Percentiles rank a stretch among this genome's conserved stretches.
phyloP scores from a whole-genome alignment of 805 yeast genomes.

The Ogataea angusta region DNA sequence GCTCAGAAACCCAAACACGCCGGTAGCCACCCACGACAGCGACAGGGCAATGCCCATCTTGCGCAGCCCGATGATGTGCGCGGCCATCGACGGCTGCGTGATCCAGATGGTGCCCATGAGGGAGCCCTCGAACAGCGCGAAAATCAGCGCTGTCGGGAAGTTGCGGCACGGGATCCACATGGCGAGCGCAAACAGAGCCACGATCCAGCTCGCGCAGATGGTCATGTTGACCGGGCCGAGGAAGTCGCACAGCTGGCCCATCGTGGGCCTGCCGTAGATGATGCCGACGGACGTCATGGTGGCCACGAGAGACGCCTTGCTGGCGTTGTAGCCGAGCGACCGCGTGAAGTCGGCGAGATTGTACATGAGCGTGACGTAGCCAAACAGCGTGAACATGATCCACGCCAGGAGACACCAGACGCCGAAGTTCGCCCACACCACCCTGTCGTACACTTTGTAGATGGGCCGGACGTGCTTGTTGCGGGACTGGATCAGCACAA shows the following conservation, averaged over 20 bases:
- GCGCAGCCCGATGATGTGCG: conserved; percentile 52
- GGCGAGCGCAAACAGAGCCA: conserved; percentile 41
- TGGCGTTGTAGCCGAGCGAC: conserved; percentile 52
- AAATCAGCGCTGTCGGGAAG: conserved; percentile 50
- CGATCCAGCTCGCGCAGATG: conserved; percentile 36
- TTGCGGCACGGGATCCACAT: conserved; percentile 60
- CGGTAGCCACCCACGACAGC: conserved; percentile 46
- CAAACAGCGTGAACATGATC: conserved; percentile 51
- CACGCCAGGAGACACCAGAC: conserved; percentile 32
- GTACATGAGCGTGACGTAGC: conserved; percentile 58
- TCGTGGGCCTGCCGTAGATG: conserved; percentile 51
- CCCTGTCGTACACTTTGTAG: conserved; percentile 39
- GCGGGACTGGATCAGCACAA: conserved; percentile 38
- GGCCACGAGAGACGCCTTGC: conserved; percentile 55
- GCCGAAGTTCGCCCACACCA: conserved; percentile 38
- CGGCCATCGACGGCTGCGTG: conserved; percentile 47
- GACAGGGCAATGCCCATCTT: conserved; percentile 51
- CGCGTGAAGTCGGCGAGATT: conserved; percentile 58
- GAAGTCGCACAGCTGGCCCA: conserved; percentile 49
- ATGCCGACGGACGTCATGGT: conserved; percentile 62
- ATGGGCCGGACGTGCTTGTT: conserved; percentile 34
- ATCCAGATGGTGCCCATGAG: conserved; percentile 64
- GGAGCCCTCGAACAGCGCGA: conserved; percentile 51
- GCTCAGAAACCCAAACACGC: conserved; percentile 49
- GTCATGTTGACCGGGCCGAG: conserved; percentile 51